phyloP scores from a whole-genome alignment of 805 yeast species.

The Zygoascus tannicola region DNA sequence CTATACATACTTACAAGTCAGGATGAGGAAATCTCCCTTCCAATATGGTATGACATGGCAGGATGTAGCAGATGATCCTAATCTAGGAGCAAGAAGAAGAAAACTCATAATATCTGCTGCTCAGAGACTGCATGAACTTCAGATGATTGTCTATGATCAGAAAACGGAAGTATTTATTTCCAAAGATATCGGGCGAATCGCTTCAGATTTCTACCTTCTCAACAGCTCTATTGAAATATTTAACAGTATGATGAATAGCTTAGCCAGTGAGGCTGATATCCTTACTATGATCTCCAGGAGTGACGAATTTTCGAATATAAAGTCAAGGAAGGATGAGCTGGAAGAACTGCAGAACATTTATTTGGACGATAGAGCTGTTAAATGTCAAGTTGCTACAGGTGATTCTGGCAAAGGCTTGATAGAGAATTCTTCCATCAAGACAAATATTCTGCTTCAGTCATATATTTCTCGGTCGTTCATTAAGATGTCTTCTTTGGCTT shows the following conservation, averaged over 20 bases:
- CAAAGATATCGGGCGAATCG: constrained; percentile 87
- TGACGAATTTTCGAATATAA: constrained; percentile 85
- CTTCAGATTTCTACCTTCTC: constrained; percentile 84
- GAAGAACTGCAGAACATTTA: constrained; percentile 53
- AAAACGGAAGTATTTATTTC: constrained; percentile 62
- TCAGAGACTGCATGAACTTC: constrained; percentile 68
- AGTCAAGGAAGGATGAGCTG: constrained; percentile 80
- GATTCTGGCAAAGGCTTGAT: constrained; percentile 28
- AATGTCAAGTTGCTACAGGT: constrained; percentile 71
- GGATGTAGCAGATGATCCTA: constrained; percentile 75
- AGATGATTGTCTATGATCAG: constrained; percentile 91
- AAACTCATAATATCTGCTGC: constrained; percentile 76
- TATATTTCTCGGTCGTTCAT: constrained; percentile 68
- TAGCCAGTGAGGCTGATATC: constrained; percentile 87
- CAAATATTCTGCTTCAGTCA: constrained; percentile 80
- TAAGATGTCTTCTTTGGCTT: constrained; percentile 68
- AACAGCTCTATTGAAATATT: constrained; percentile 83
- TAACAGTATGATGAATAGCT: constrained; percentile 72
- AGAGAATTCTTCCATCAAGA: constrained; percentile 74
- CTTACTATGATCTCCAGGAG: constrained; percentile 84
- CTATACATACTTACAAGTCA: constrained; percentile 83
- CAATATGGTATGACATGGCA: constrained; percentile 86
- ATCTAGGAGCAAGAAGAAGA: constrained; percentile 61
- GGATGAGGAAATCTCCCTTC: constrained; percentile 92
- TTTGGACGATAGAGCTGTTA: constrained; percentile 47